Conservation (phyloP, 257 asterid species). For the Solanum lignicaule region DNA sequence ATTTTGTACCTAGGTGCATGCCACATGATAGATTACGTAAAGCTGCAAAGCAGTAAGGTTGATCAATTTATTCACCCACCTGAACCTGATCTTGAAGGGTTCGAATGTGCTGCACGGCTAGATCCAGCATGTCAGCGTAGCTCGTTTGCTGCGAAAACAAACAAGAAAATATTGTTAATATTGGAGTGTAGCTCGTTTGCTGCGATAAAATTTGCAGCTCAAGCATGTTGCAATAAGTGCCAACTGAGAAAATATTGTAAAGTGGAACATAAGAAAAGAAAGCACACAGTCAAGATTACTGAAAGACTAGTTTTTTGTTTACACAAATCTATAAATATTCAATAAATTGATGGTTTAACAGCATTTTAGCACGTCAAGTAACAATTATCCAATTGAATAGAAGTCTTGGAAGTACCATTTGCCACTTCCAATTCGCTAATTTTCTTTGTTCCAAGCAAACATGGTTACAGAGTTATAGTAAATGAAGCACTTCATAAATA, state of each 20-base stretch:
- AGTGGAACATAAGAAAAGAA: not conserved
- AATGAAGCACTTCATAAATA: not conserved
- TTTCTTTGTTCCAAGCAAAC: not conserved
- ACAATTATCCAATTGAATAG: not conserved
- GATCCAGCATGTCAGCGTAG: constrained; percentile 92
- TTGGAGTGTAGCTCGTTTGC: constrained; percentile 87
- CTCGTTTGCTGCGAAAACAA: constrained; percentile 76
- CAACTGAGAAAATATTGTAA: not conserved
- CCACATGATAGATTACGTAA: not conserved
- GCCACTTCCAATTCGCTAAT: not conserved
- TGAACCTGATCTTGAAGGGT: constrained; percentile 64
- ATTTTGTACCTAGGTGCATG: not conserved
- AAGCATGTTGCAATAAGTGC: not conserved
- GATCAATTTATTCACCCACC: constrained; percentile 27
- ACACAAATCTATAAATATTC: not conserved
- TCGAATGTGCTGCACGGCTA: constrained; percentile 84
- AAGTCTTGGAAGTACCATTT: not conserved
- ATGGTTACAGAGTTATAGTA: not conserved
- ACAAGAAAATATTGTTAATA: not conserved
- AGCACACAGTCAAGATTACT: not conserved
- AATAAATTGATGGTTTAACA: not conserved
- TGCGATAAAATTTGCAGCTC: constrained; percentile 7
- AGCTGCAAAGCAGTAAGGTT: not conserved
- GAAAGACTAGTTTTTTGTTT: not conserved
- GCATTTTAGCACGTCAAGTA: not conserved